Evolutionary conservation across 2,329 filamentous ascomycete genomes (phyloP).

Genomic region (Rachicladosporium sp.): DNA sequence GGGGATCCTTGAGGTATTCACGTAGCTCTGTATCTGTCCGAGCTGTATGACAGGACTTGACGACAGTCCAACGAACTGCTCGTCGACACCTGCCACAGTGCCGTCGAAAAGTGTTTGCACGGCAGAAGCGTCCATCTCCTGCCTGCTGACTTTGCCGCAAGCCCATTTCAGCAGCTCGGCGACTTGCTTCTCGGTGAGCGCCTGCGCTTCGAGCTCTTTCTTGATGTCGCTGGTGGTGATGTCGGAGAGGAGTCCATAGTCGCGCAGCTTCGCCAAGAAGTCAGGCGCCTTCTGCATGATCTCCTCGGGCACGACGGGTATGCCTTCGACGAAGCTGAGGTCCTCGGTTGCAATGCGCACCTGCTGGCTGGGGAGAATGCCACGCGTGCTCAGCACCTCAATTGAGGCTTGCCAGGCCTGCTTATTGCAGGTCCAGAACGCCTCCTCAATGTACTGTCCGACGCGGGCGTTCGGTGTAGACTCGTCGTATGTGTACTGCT

Average conservation of each 20-base stretch:
- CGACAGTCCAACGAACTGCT: slow-evolving; percentile 39
- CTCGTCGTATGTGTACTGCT: slow-evolving; percentile 77
- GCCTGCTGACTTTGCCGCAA: slow-evolving; percentile 55
- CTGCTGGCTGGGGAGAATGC: slow-evolving; percentile 70
- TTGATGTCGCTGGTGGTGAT: slow-evolving; percentile 81
- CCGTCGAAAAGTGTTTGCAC: slow-evolving; percentile 64
- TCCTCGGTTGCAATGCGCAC: slow-evolving; percentile 66
- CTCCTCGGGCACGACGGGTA: slow-evolving; percentile 71
- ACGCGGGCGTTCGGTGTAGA: slow-evolving; percentile 81
- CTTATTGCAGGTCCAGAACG: slow-evolving; percentile 87
- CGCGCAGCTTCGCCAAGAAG: slow-evolving; percentile 69
- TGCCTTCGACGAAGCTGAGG: slow-evolving; percentile 70
- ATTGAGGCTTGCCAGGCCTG: slow-evolving; percentile 66
- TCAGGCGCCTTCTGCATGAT: slow-evolving; percentile 53
- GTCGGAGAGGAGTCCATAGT: slow-evolving; percentile 75
- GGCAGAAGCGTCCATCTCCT: slow-evolving; percentile 58
- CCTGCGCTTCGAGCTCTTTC: slow-evolving; percentile 67
- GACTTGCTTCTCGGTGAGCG: slow-evolving; percentile 66
- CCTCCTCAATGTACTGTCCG: slow-evolving; percentile 79
- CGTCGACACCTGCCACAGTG: slow-evolving; percentile 55
- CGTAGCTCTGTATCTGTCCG: slow-evolving; percentile 59
- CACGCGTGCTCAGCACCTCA: slow-evolving; percentile 77
- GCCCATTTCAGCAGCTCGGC: slow-evolving; percentile 77
- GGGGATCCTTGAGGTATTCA: slow-evolving; percentile 67
- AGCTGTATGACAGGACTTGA: slow-evolving; percentile 64